Evolutionary conservation across 306 rosid species (phyloP), one percentile per base, ranked within the genome.

Genomic region (Acmispon strigosus): DNA sequence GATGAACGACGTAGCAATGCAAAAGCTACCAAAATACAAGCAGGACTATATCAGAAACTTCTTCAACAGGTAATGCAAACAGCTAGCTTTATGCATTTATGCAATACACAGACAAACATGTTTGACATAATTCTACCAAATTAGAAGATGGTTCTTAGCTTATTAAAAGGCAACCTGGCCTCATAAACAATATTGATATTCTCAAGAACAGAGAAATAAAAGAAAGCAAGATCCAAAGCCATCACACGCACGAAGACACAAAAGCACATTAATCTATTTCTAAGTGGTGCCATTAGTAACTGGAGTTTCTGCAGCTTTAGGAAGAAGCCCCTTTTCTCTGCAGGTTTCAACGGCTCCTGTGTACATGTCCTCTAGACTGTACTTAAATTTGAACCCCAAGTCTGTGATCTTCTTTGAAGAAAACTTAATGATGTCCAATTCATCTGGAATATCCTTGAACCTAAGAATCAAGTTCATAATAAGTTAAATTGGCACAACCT

Each of bases 291-390:
- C 77, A 59, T 24, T 69, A 9, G 11, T 39, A 34, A 19, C 54
- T 34, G 52, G 54, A 47, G 13, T 73, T 48, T 75, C 54, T n/a
- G 43, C 42, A 71, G 76, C 15, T 43, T 8, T 36, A 4, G 82
- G 75, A 78, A 83, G 76, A 62, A 87, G 77, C 4, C 89, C 88
- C 68, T 84, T 91, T 65, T 75, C 65, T 18, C 42, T 78, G 70
- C 97, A 91, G 8, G 86, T 36, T 1, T 89, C 87, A 7, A 88
- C 68, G 2, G 97, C 97, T 36, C 64, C 91, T 0, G 68, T 57
- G 77, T 73, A 91, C 96, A 91, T 91, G 7, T 87, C 96, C 76
- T 86, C 92, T 49, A 91, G 73, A 70, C 71, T 79, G 74, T 89
- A 87, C 42, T 89, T 82, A 63, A 80, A 91, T 69, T 87, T 73